Evolutionary conservation across 305 asterid species (phyloP).

Genomic region (Fraxinus platypoda): DNA sequence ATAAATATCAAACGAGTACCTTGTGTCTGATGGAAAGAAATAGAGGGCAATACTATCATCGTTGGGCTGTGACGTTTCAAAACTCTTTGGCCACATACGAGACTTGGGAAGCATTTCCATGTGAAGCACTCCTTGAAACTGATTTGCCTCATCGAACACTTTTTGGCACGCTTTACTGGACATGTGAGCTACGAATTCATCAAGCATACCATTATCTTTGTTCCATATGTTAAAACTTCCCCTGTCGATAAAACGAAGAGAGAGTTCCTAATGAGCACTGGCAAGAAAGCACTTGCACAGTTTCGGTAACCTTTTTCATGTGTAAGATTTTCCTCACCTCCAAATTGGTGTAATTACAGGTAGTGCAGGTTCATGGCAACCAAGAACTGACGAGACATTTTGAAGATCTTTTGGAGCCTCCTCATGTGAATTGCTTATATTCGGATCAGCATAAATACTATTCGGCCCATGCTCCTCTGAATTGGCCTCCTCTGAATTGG

Average conservation of each 20-base stretch:
- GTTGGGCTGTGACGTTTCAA: slow-evolving; percentile 18
- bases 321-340: slow-evolving; percentile 48
- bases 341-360: slow-evolving; percentile 55
- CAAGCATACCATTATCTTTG: slow-evolving; percentile 20
- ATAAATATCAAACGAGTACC: slow-evolving; percentile 28
- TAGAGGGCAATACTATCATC: slow-evolving; percentile 51
- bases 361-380: slow-evolving; percentile 24
- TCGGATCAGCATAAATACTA: slow-evolving; percentile 1
- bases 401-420: slow-evolving; percentile 14
- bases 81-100: slow-evolving; percentile 35
- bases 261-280: not conserved
- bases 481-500: not conserved
- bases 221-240: slow-evolving; percentile 44
- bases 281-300: not conserved
- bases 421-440: not conserved
- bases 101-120: slow-evolving; percentile 36
- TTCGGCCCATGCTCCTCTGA: not conserved
- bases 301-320: not conserved
- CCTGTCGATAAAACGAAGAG: slow-evolving; percentile 32
- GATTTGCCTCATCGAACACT: slow-evolving; percentile 33
- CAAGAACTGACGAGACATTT: not conserved
- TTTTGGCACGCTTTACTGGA: slow-evolving; percentile 44
- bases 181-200: slow-evolving; percentile 43
- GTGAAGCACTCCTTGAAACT: slow-evolving; percentile 20
- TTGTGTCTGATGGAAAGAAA: slow-evolving; percentile 51